Conservation (phyloP, 75 land plant genomes). For the Sequoiadendron giganteum region DNA sequence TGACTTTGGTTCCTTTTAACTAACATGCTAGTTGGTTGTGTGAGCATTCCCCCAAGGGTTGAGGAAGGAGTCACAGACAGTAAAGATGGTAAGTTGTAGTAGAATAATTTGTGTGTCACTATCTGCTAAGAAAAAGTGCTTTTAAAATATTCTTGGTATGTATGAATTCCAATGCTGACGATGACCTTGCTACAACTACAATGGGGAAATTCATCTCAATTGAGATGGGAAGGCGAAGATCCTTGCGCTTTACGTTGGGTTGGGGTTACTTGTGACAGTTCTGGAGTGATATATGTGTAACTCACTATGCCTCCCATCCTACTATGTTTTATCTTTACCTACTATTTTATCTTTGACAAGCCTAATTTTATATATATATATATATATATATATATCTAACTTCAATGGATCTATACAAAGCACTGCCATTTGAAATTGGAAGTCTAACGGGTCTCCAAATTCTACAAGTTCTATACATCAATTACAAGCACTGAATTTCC, state of each 20-base stretch:
- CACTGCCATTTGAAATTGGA: conserved; percentile 40
- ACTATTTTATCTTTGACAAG: neutral
- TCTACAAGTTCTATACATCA: neutral
- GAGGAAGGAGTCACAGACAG: neutral
- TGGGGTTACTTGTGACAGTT: conserved; percentile 45
- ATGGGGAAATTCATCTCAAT: neutral
- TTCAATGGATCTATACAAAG: conserved; percentile 42
- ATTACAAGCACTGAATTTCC: neutral
- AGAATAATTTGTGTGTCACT: neutral
- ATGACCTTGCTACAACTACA: neutral
- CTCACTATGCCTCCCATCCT: neutral
- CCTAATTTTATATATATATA: neutral
- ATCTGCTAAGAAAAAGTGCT: too few relatives aligned
- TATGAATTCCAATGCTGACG: neutral
- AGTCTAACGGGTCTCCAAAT: conserved; percentile 20
- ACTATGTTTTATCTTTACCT: neutral
- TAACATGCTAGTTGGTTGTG: too few relatives aligned
- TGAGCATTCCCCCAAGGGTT: neutral
- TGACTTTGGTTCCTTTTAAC: too few relatives aligned
- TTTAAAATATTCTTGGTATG: neutral
- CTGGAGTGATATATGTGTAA: conserved; percentile 46
- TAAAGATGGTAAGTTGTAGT: neutral
- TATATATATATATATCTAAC: neutral
- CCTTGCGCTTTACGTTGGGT: conserved; percentile 26
- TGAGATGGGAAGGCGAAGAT: conserved; percentile 29